These are phyloP conservation scores for Exophiala alcalophila DNA, from an alignment of 2,329 filamentous ascomycete species.

Conservation along the genomic window DNA sequence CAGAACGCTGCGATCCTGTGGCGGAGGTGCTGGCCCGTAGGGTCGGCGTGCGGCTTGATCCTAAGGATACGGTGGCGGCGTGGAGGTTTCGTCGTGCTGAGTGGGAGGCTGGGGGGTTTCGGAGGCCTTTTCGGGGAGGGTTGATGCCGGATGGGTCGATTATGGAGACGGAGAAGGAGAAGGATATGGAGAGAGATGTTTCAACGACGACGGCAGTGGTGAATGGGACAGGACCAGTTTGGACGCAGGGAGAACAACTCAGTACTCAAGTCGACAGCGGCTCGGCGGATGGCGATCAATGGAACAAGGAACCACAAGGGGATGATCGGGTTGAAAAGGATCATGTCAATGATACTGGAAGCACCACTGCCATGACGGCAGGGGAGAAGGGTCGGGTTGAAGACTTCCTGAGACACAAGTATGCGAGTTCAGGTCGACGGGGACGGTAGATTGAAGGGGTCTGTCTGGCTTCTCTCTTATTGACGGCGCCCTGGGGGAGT, in stretches of 20 bases:
- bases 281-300: no score
- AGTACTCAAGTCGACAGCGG: no score
- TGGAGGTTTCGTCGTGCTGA: constrained; percentile 20
- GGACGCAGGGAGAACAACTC: no score
- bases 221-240: no score
- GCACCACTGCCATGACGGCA: not conserved
- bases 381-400: constrained; percentile 9
- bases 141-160: constrained; percentile 15
- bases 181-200: not conserved
- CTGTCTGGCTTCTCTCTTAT: no score
- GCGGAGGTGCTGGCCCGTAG: constrained; percentile 6
- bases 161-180: not conserved
- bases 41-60: constrained; percentile 9
- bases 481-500: no score
- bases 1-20: constrained; percentile 3
- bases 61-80: constrained; percentile 15
- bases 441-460: no score
- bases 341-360: not conserved
- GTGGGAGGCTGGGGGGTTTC: constrained; percentile 15
- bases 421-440: constrained; percentile 1
- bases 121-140: constrained; percentile 23
- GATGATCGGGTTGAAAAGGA: no score
- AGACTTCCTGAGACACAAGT: constrained; percentile 2
- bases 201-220: no score
- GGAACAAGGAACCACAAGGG: no score